These are phyloP conservation scores for Sclerotinia spermophila DNA, from an alignment of 2,329 filamentous ascomycete species.

Conservation along the genomic window DNA sequence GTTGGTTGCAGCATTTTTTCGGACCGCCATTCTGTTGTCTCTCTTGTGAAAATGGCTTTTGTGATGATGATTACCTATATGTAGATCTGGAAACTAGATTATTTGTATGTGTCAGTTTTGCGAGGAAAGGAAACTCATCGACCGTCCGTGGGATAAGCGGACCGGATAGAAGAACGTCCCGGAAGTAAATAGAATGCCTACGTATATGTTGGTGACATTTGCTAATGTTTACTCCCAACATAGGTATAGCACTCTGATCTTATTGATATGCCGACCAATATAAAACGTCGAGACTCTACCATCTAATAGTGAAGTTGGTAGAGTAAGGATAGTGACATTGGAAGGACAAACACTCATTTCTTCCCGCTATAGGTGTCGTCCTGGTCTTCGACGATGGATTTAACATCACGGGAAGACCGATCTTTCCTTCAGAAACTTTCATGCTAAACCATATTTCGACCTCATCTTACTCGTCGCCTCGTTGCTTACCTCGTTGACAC, in stretches of 20 bases:
- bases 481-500: background rate
- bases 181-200: background rate
- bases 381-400: background rate
- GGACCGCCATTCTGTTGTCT: background rate
- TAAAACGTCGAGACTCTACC: background rate
- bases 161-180: slow-evolving; percentile 3
- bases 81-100: background rate
- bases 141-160: background rate
- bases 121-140: background rate
- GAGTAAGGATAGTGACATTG: background rate
- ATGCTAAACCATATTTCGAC: background rate
- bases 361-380: background rate
- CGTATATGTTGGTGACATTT: background rate
- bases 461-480: background rate
- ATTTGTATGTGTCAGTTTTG: background rate
- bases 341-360: background rate
- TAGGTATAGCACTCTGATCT: background rate
- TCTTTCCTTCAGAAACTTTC: background rate
- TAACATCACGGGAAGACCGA: background rate
- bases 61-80: background rate
- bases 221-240: background rate
- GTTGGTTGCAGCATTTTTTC: background rate
- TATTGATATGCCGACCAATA: slow-evolving; percentile 4
- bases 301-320: background rate
- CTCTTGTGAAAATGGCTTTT: background rate